A percentile compares a stretch with the other conserved stretches of the same genome.
These are phyloP conservation scores for Angomonas deanei DNA, from an alignment of 208 protist species.

Conservation along the genomic window DNA sequence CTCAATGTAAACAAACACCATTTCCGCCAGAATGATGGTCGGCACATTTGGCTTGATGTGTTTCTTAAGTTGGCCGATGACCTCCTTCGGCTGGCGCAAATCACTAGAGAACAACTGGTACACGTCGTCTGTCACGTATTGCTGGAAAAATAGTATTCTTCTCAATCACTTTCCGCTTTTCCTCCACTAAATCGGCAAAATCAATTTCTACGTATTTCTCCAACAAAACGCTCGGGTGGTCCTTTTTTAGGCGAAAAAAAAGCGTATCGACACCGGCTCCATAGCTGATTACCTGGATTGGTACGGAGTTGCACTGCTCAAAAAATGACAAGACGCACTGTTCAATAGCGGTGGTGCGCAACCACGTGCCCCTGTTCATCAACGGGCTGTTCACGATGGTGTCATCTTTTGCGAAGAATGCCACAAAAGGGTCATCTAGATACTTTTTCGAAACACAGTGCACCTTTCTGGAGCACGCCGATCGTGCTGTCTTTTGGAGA, in stretches of 20 bases:
- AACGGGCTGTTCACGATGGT: conserved; percentile 89
- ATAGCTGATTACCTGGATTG: conserved; percentile 85
- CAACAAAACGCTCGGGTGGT: conserved; percentile 49
- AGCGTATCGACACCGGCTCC: conserved; percentile 86
- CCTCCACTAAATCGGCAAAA: conserved; percentile 68
- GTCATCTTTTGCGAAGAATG: conserved; percentile 68
- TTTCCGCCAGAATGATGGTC: conserved; percentile 82
- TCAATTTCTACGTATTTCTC: conserved; percentile 76
- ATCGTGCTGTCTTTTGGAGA: conserved; percentile 79
- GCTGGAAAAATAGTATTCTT: conserved; percentile 3
- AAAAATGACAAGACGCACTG: conserved; percentile 62
- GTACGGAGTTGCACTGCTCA: conserved; percentile 15
- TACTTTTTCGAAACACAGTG: conserved; percentile 84
- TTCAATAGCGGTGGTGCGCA: conserved; percentile 81
- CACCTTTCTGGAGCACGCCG: conserved; percentile 85
- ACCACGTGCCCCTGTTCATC: conserved; percentile 90
- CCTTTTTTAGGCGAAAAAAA: conserved; percentile 77
- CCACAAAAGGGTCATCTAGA: conserved; percentile 82
- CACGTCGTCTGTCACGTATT: conserved; percentile 9
- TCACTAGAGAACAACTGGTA: conserved; percentile 62
- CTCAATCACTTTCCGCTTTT: conserved; percentile 64
- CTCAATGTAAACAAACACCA: conserved; percentile 90
- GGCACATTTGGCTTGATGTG: conserved; percentile 38
- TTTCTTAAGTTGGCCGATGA: conserved; percentile 38
- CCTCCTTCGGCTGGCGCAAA: conserved; percentile 42